Percentiles rank a stretch among this genome's conserved stretches.
Evolutionary conservation across 179 eudicot species (phyloP).

Genomic region (Vitellaria paradoxa): DNA sequence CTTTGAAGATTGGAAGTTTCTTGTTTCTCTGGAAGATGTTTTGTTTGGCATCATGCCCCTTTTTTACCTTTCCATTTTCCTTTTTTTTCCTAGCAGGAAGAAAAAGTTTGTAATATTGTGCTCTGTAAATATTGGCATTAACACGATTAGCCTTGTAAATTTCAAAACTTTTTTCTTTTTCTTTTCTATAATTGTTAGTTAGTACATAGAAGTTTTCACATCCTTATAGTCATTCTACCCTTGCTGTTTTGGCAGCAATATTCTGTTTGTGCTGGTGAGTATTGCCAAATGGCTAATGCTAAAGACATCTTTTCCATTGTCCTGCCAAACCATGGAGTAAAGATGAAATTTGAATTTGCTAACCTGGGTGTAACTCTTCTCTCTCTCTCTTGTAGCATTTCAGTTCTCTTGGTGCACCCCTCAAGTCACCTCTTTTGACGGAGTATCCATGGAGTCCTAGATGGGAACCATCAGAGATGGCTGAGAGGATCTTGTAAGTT

Average conservation of each 20-base stretch:
- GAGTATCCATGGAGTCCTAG: constrained; percentile 97
- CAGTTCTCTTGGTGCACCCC: constrained; percentile 47
- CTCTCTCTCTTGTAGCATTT: constrained; percentile 48
- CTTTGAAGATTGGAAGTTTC: no score
- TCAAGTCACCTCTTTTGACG: constrained; percentile 48
- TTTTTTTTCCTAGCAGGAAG: neutral
- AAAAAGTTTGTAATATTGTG: neutral
- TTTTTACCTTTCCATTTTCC: neutral
- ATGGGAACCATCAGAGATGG: constrained; percentile 82
- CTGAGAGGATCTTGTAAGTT: constrained; percentile 73
- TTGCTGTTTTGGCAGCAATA: neutral
- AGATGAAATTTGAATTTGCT: neutral
- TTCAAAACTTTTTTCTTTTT: neutral
- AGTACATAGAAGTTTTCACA: neutral
- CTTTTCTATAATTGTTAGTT: neutral
- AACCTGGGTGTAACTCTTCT: neutral
- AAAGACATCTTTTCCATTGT: no score
- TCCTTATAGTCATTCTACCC: neutral
- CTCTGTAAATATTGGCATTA: neutral
- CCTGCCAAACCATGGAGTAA: neutral
- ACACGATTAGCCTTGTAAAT: neutral
- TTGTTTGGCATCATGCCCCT: no score
- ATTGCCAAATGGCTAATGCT: neutral
- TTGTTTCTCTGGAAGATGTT: no score
- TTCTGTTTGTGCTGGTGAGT: neutral